Percentiles rank a stretch among this genome's conserved stretches.
These are phyloP conservation scores for Ganoderma leucocontextum DNA, from an alignment of 1,284 basidiomycete genomes.

Conservation along the genomic window DNA sequence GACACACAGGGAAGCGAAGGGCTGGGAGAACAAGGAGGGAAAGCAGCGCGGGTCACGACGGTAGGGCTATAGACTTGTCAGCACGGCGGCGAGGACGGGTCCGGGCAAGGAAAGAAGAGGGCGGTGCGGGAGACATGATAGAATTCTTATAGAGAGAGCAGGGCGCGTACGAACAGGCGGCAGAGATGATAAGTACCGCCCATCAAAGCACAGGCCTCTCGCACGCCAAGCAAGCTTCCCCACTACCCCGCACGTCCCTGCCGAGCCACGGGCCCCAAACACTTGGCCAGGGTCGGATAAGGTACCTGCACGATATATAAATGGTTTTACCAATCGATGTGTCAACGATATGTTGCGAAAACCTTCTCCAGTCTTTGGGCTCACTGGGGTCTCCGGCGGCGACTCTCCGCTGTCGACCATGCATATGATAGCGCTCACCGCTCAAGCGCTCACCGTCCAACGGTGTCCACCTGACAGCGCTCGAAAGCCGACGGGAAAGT, in stretches of 20 bases:
- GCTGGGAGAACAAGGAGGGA: neutral
- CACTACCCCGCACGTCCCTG: slow-evolving; percentile 8
- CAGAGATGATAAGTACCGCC: slow-evolving; percentile 10
- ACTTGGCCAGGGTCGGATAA: neutral
- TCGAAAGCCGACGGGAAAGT: neutral
- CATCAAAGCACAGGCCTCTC: slow-evolving; percentile 18
- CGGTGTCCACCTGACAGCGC: too few species aligned
- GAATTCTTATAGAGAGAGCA: slow-evolving; percentile 13
- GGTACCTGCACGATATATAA: neutral
- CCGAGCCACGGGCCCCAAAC: neutral
- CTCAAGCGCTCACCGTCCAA: neutral
- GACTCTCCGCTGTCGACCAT: neutral
- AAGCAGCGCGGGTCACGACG: neutral
- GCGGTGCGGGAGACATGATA: slow-evolving; percentile 1
- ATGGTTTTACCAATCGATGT: neutral
- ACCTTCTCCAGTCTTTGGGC: neutral
- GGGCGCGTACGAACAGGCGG: neutral
- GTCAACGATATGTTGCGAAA: neutral
- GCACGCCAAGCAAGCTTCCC: slow-evolving; percentile 21
- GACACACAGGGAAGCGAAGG: neutral
- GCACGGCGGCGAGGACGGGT: slow-evolving; percentile 2
- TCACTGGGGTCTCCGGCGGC: neutral
- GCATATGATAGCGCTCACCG: neutral
- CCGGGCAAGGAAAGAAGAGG: neutral
- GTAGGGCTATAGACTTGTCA: neutral